Percentiles rank a stretch among this genome's conserved stretches.
These are phyloP conservation scores for Amphichorda felina DNA, from an alignment of 2,329 filamentous ascomycete genomes.

Conservation along the genomic window DNA sequence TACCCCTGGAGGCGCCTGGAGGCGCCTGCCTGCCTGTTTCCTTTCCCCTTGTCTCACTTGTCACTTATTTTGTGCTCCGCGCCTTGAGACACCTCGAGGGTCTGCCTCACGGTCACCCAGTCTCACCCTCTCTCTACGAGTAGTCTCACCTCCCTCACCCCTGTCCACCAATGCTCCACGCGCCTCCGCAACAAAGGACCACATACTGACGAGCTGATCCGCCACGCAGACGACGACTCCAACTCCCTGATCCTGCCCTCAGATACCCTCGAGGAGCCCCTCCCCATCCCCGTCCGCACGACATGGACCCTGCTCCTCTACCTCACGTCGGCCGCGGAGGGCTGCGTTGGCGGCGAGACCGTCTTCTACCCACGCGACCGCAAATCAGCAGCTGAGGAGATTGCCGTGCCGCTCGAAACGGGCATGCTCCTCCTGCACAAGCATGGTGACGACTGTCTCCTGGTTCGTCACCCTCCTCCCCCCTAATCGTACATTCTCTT, in stretches of 20 bases:
- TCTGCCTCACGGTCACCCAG: too few relatives aligned
- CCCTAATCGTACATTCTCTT: not conserved
- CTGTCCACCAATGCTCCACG: too few relatives aligned
- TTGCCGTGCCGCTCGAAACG: constrained; percentile 65
- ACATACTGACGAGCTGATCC: not conserved
- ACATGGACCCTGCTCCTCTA: constrained; percentile 91
- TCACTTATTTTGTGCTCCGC: not conserved
- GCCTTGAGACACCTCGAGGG: not conserved
- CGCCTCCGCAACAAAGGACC: not conserved
- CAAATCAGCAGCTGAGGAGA: constrained; percentile 44
- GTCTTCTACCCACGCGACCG: constrained; percentile 74
- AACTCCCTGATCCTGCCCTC: constrained; percentile 53
- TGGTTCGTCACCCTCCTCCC: constrained; percentile 40
- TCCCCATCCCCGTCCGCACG: constrained; percentile 34
- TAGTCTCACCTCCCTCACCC: too few relatives aligned
- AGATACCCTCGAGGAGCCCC: too few relatives aligned
- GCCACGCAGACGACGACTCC: constrained; percentile 67
- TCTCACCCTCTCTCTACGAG: too few relatives aligned
- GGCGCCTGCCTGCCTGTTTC: not conserved
- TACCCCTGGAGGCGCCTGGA: not conserved
- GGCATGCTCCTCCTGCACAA: constrained; percentile 80
- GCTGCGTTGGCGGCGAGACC: constrained; percentile 77
- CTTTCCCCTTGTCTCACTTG: not conserved
- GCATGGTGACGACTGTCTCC: constrained; percentile 78
- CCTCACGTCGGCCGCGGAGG: constrained; percentile 61